A percentile compares a stretch with the other conserved stretches of the same genome.
phyloP scores from a whole-genome alignment of 345 rosid genomes.

The Isatis tinctoria region DNA sequence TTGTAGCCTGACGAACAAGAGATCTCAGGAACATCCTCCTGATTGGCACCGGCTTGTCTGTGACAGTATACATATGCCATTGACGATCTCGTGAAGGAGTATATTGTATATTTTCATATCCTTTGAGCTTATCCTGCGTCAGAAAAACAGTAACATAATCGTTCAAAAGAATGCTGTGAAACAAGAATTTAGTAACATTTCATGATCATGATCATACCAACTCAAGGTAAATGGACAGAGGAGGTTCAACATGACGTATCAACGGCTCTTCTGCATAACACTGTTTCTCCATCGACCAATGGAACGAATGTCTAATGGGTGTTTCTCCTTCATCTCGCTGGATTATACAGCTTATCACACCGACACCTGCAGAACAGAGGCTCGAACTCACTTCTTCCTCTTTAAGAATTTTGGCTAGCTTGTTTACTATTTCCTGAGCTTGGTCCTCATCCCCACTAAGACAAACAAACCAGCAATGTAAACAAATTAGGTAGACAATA shows the following conservation, averaged over 20 bases:
- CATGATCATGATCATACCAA: slow-evolving; percentile 47
- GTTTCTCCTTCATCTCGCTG: slow-evolving; percentile 96
- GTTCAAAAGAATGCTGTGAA: not conserved
- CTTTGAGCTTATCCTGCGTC: slow-evolving; percentile 93
- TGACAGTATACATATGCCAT: slow-evolving; percentile 89
- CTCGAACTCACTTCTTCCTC: slow-evolving; percentile 69
- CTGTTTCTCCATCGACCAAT: slow-evolving; percentile 75
- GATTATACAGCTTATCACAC: slow-evolving; percentile 89
- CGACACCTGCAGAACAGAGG: slow-evolving; percentile 73
- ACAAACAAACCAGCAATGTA: slow-evolving; percentile 10
- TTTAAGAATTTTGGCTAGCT: slow-evolving; percentile 86
- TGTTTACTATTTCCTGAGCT: slow-evolving; percentile 88
- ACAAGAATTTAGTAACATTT: not conserved
- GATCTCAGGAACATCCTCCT: slow-evolving; percentile 97
- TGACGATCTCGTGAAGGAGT: slow-evolving; percentile 83
- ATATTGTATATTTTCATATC: slow-evolving; percentile 66
- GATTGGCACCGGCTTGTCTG: slow-evolving; percentile 70
- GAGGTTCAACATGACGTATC: slow-evolving; percentile 92
- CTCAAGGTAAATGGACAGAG: slow-evolving; percentile 87
- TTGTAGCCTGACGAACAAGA: slow-evolving; percentile 79
- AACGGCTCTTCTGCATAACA: slow-evolving; percentile 86
- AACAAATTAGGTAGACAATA: slow-evolving; percentile 3
- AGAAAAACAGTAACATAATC: not conserved
- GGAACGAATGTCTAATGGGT: slow-evolving; percentile 94
- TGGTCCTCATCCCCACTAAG: slow-evolving; percentile 97